Evolutionary conservation across 2,329 filamentous ascomycete species (phyloP).

Genomic region (Geosmithia flava): DNA sequence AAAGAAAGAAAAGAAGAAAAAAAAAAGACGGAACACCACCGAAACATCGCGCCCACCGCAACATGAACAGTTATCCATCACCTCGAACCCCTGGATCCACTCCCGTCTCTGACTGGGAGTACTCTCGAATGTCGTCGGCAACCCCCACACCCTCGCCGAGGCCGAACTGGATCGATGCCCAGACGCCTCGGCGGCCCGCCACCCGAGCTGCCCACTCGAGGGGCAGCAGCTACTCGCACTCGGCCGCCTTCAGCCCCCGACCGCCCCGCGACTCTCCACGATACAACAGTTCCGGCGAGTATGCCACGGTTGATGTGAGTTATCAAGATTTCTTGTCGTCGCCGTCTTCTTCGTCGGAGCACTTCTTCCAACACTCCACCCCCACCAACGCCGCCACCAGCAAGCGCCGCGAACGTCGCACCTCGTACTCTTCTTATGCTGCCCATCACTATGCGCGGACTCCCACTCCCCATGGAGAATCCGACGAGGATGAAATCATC

Average conservation of each 20-base stretch:
- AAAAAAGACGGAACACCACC: background rate
- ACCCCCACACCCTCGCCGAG: constrained; percentile 46
- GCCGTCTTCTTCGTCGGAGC: constrained; percentile 11
- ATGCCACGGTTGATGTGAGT: constrained; percentile 57
- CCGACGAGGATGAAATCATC: constrained; percentile 51
- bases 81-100: constrained; percentile 31
- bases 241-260: constrained; percentile 25
- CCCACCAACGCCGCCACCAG: too few species aligned
- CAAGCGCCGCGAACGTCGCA: constrained; percentile 33
- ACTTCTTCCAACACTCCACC: constrained; percentile 11
- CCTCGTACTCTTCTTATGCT: constrained; percentile 43
- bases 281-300: constrained; percentile 49
- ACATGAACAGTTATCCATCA: constrained; percentile 23
- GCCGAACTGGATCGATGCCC: constrained; percentile 31
- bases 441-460: constrained; percentile 25
- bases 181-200: constrained; percentile 34
- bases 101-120: constrained; percentile 35
- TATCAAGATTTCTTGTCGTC: constrained; percentile 35
- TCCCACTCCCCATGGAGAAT: constrained; percentile 47
- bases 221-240: constrained; percentile 24
- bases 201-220: constrained; percentile 32
- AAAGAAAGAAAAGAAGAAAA: constrained; percentile 1
- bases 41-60: constrained; percentile 5
- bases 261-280: constrained; percentile 43
- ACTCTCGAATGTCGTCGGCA: constrained; percentile 38